Evolutionary conservation across 106 monocot genomes (phyloP).

Genomic region (Apostasia shenzhenica): DNA sequence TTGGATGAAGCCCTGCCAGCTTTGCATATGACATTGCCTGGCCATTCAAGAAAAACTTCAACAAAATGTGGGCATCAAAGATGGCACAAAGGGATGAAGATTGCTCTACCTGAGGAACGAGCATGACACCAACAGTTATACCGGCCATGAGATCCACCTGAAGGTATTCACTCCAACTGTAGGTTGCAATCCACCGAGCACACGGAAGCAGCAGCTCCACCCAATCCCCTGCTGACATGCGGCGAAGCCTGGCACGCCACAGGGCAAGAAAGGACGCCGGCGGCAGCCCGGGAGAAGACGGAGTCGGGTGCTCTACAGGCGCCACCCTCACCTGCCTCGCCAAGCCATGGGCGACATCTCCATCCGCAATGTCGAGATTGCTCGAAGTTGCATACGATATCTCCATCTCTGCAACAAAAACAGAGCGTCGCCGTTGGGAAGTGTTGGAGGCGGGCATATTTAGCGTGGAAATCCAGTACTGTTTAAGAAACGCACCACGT

Average conservation of each 20-base stretch:
- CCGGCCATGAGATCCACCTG: conserved; percentile 80
- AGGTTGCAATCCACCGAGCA: conserved; percentile 60
- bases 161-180: conserved; percentile 61
- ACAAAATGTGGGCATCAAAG: not conserved
- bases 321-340: conserved; percentile 41
- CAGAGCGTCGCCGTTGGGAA: not conserved
- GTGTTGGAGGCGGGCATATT: not conserved
- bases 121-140: conserved; percentile 92
- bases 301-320: conserved; percentile 29
- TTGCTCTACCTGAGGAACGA: conserved; percentile 69
- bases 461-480: not conserved
- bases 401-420: conserved; percentile 14
- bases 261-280: not conserved
- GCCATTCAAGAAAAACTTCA: conserved; percentile 1
- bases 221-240: conserved; percentile 41
- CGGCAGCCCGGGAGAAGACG: conserved; percentile 6
- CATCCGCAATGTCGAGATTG: conserved; percentile 21
- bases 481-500: not conserved
- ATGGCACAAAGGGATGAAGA: too few species aligned
- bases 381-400: conserved; percentile 33
- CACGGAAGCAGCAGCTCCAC: conserved; percentile 54
- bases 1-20: conserved; percentile 86
- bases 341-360: conserved; percentile 4
- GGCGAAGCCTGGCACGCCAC: conserved; percentile 17
- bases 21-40: conserved; percentile 96